Percentiles rank a stretch among this genome's conserved stretches.
phyloP scores from a whole-genome alignment of 345 rosid genomes.

The Psidium guajava region DNA sequence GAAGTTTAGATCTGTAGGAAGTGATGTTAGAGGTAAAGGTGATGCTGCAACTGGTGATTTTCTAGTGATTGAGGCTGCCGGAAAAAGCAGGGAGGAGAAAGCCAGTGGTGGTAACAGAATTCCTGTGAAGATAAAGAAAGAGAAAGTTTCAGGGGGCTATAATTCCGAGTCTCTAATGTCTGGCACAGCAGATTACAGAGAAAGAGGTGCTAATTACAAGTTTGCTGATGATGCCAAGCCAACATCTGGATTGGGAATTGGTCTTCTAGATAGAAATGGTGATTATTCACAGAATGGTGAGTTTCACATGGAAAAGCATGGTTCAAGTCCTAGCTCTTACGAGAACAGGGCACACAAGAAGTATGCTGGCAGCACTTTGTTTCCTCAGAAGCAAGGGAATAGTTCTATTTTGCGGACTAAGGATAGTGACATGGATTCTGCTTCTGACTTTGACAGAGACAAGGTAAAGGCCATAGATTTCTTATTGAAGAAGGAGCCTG shows the following conservation, averaged over 20 bases:
- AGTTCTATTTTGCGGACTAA: conserved; percentile 5
- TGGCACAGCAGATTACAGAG: not conserved
- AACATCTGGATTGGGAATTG: conserved; percentile 2
- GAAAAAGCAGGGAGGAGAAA: conserved; percentile 19
- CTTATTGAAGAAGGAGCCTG: conserved; percentile 3
- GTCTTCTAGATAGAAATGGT: conserved; percentile 1
- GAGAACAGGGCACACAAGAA: conserved; percentile 8
- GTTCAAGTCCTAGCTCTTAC: not conserved
- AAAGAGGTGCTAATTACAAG: not conserved
- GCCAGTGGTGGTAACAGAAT: conserved; percentile 8
- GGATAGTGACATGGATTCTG: conserved; percentile 8
- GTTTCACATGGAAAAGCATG: not conserved
- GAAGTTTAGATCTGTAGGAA: conserved; percentile 16
- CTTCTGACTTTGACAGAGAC: conserved; percentile 6
- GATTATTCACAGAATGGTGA: conserved; percentile 1
- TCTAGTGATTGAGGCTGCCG: conserved; percentile 8
- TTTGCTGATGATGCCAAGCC: conserved; percentile 1
- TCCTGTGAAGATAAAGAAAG: conserved; percentile 5
- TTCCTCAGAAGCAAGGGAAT: conserved; percentile 4
- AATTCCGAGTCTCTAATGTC: conserved; percentile 4
- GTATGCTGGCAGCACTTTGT: not conserved
- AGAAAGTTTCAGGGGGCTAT: conserved; percentile 9
- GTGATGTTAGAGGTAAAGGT: conserved; percentile 12
- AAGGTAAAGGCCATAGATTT: conserved; percentile 8
- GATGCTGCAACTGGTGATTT: conserved; percentile 10